Percentiles rank a stretch among this genome's conserved stretches.
Conservation (phyloP, 495 filamentous ascomycete species). For the Penicillium flavigenum region DNA sequence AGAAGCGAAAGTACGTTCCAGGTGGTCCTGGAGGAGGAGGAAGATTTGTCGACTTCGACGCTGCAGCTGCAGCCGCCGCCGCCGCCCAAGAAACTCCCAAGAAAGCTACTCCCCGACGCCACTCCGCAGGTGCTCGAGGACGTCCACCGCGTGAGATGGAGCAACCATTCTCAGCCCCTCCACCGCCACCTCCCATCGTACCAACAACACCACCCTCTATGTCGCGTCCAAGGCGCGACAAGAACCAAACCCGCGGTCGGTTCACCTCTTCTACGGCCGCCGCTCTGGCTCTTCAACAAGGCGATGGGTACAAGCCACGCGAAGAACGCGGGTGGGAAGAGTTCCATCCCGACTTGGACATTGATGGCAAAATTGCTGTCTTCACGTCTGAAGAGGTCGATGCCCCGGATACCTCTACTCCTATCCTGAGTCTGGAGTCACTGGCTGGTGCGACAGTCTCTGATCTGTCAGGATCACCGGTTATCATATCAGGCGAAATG, state of each 20-base stretch:
- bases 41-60: conserved; percentile 67
- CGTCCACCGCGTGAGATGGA: conserved; percentile 32
- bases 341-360: conserved; percentile 92
- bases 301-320: conserved; percentile 92
- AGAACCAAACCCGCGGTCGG: conserved; percentile 49
- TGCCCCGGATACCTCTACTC: conserved; percentile 49
- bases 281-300: conserved; percentile 78
- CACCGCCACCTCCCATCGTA: conserved; percentile 35
- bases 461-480: conserved; percentile 22
- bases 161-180: conserved; percentile 31
- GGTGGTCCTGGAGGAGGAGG: conserved; percentile 80
- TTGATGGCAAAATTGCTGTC: conserved; percentile 72
- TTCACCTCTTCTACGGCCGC: conserved; percentile 83
- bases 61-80: conserved; percentile 2
- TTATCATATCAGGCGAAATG: conserved; percentile 21
- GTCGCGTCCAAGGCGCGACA: conserved; percentile 51
- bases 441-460: conserved; percentile 25
- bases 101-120: conserved; percentile 23
- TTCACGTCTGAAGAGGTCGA: conserved; percentile 86
- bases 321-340: conserved; percentile 97
- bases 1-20: conserved; percentile 66
- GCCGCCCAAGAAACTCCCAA: conserved; percentile 9
- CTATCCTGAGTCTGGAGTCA: conserved; percentile 23
- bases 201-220: conserved; percentile 47
- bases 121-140: conserved; percentile 31